A percentile compares a stretch with the other conserved stretches of the same genome.
Conservation (phyloP, 805 yeast species). For the Debaryomyces prosopidis region DNA sequence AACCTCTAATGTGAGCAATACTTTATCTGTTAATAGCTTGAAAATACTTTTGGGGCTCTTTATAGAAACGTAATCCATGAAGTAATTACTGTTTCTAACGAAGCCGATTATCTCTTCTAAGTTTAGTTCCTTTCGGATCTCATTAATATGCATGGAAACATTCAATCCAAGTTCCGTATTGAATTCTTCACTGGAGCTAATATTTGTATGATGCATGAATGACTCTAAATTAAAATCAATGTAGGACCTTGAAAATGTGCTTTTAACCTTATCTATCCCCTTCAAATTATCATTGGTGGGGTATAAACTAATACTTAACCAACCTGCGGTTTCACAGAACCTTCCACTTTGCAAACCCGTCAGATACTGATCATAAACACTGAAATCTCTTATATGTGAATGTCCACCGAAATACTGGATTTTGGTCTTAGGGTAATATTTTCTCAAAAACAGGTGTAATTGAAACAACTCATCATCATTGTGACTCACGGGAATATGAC, state of each 20-base stretch:
- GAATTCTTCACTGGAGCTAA: slow-evolving; percentile 33
- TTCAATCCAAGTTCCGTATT: slow-evolving; percentile 55
- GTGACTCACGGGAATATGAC: slow-evolving; percentile 69
- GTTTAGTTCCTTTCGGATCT: slow-evolving; percentile 47
- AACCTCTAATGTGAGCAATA: slow-evolving; percentile 51
- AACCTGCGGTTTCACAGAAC: slow-evolving; percentile 92
- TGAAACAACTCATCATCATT: slow-evolving; percentile 53
- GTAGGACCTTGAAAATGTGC: slow-evolving; percentile 58
- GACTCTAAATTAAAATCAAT: slow-evolving; percentile 80
- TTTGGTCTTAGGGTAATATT: slow-evolving; percentile 55
- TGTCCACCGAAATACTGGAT: slow-evolving; percentile 95
- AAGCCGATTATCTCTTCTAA: slow-evolving; percentile 60
- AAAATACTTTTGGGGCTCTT: slow-evolving; percentile 51
- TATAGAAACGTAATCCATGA: slow-evolving; percentile 65
- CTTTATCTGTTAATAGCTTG: slow-evolving; percentile 54
- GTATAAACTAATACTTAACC: slow-evolving; percentile 56
- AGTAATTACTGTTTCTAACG: slow-evolving; percentile 62
- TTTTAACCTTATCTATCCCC: slow-evolving; percentile 5
- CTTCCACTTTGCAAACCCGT: slow-evolving; percentile 91
- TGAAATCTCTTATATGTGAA: slow-evolving; percentile 86
- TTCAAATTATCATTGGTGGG: slow-evolving; percentile 9
- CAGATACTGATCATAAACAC: slow-evolving; percentile 60
- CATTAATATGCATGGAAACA: slow-evolving; percentile 45
- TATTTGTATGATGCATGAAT: slow-evolving; percentile 61
- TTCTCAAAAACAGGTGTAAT: slow-evolving; percentile 53